Conservation (phyloP, 257 asterid species). For the Forsythia viridissima region DNA sequence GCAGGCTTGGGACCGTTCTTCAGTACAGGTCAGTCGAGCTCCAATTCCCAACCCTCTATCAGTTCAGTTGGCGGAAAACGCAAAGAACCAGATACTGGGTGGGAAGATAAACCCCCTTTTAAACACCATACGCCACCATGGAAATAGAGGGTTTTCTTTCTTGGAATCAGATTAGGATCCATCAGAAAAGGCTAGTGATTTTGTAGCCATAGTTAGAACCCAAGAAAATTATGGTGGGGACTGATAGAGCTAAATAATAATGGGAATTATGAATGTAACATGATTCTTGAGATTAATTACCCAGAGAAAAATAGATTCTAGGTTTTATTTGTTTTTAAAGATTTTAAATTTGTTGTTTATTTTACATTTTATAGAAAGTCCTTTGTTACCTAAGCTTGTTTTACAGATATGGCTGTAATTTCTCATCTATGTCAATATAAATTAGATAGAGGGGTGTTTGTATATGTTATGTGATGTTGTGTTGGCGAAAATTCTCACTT, state of each 20-base stretch:
- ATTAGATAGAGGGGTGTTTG: slow-evolving; percentile 15
- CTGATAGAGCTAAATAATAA: slow-evolving; percentile 37
- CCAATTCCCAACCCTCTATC: slow-evolving; percentile 38
- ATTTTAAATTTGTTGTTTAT: slow-evolving; percentile 19
- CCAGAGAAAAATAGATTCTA: slow-evolving; percentile 28
- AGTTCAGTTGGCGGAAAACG: slow-evolving; percentile 57
- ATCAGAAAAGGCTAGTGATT: background rate
- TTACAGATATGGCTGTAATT: slow-evolving; percentile 8
- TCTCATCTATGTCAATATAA: slow-evolving; percentile 28
- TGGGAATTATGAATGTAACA: slow-evolving; percentile 19
- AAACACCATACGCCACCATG: slow-evolving; percentile 35
- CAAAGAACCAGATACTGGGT: slow-evolving; percentile 67
- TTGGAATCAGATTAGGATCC: background rate
- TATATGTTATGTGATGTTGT: background rate
- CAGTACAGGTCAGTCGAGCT: slow-evolving; percentile 42
- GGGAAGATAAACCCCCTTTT: slow-evolving; percentile 43
- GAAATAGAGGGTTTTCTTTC: slow-evolving; percentile 26
- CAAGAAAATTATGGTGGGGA: background rate
- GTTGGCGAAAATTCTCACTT: background rate
- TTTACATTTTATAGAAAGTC: slow-evolving; percentile 25
- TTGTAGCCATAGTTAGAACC: slow-evolving; percentile 16
- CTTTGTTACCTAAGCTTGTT: slow-evolving; percentile 21
- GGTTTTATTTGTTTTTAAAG: slow-evolving; percentile 33
- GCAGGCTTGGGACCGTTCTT: slow-evolving; percentile 52
- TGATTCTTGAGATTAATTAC: slow-evolving; percentile 38